phyloP scores from a whole-genome alignment of 306 rosid species.

The Oemleria cerasiformis region DNA sequence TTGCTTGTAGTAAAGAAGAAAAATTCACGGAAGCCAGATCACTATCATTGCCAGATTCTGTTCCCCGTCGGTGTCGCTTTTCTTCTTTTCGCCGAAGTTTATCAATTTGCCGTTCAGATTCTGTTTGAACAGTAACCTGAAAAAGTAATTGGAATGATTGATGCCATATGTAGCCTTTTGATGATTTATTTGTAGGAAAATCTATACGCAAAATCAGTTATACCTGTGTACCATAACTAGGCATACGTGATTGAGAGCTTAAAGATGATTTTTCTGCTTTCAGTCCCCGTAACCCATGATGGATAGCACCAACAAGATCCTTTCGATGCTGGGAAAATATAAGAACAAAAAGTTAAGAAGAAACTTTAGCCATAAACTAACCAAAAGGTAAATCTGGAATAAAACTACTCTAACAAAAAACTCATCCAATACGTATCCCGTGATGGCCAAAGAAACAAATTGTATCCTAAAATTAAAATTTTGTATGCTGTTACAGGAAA shows the following conservation, averaged over 20 bases:
- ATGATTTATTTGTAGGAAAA: neutral
- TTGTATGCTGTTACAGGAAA: neutral
- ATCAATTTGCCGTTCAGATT: constrained; percentile 82
- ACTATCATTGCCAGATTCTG: constrained; percentile 58
- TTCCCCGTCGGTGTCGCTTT: constrained; percentile 73
- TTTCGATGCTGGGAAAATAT: constrained; percentile 66
- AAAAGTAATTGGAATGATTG: constrained; percentile 16
- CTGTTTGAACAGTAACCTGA: constrained; percentile 92
- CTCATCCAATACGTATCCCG: constrained; percentile 10
- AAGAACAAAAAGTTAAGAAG: constrained; percentile 4
- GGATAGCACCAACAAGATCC: constrained; percentile 77
- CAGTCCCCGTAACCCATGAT: constrained; percentile 61
- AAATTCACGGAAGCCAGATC: constrained; percentile 64
- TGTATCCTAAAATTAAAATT: constrained; percentile 8
- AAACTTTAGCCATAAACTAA: constrained; percentile 15
- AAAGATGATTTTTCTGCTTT: constrained; percentile 67
- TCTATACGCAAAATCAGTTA: constrained; percentile 10
- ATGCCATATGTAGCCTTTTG: constrained; percentile 14
- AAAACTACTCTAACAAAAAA: neutral
- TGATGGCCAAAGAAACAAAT: neutral
- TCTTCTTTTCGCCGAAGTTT: constrained; percentile 98
- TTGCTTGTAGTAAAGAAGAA: constrained; percentile 85
- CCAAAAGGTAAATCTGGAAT: constrained; percentile 18
- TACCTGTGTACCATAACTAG: constrained; percentile 97
- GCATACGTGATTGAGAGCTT: constrained; percentile 86